Base-by-base conservation (phyloP, 2,329 filamentous ascomycete genomes). In the Phaeosphaeria sp. region DNA sequence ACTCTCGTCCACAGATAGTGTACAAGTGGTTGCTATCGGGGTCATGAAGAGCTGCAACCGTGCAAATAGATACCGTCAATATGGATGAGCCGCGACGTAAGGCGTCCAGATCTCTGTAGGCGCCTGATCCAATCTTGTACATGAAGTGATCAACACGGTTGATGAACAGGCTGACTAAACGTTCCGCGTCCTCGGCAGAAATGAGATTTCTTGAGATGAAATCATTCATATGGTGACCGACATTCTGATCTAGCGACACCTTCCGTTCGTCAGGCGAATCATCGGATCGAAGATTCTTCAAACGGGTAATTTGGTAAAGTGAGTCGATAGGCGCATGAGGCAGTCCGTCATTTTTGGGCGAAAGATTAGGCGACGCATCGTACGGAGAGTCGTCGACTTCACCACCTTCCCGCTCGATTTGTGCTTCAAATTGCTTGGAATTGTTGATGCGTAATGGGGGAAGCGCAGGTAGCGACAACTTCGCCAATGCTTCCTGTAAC, bases 1-100 rank as follows among this genome's bases (percentile, higher is more conserved):
- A 87, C 59, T 87, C 85, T 52, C 80, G 79, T 67, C 84, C 87
- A 68, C 85, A 87, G 1, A 78, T 72, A 3, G 81, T 81, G 56
- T 88, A 83, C 10, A 73, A 58, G 2, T 83, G 81, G 5, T 82
- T 83, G 49, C 81, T 82, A 42, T 80, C 81, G 1, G 85, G 83
- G 41, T 87, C 83, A 66, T 88, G 85, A 2, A 87, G 77, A 0
- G 85, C 84, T 2, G 84, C 82, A 0, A 88, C 85, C 0, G 85
- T 85, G 6, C 86, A 78, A 21, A 86, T 84, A 0, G 83, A 83
- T 0, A 82, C 84, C 0, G 85, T 83, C 11, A 88, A 76, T 1
- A 87, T 76, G 0, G 84, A 80, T 1, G 85, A 88, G 17, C 80
- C 81, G 18, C 83, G 81, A 17, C 86, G 82, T 10, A 88, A 54